Conservation (phyloP, 208 protist species). For the Trypanosoma cruzi region DNA sequence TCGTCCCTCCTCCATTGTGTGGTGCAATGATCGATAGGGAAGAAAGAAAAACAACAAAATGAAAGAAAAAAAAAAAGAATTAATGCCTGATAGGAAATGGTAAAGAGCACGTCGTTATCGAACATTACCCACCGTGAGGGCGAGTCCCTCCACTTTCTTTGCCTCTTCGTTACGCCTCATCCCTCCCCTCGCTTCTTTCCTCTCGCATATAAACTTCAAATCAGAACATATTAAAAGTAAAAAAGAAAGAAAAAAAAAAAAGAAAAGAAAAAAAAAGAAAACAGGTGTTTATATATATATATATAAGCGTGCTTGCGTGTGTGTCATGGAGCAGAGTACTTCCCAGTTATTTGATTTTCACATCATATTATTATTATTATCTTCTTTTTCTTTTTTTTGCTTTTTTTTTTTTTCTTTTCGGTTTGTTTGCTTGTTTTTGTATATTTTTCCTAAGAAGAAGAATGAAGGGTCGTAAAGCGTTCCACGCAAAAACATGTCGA, state of each 20-base stretch:
- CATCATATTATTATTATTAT: too few species aligned
- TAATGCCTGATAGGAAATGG: background rate
- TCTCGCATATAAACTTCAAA: background rate
- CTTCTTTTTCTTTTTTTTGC: background rate
- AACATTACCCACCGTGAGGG: background rate
- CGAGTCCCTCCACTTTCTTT: too few species aligned
- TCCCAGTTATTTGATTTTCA: too few species aligned
- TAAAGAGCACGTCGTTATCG: background rate
- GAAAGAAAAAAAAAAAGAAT: background rate
- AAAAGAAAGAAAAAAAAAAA: slow-evolving; percentile 14
- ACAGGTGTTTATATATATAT: background rate
- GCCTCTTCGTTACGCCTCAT: background rate
- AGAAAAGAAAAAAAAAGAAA: slow-evolving; percentile 29
- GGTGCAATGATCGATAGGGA: background rate
- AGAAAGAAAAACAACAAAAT: background rate
- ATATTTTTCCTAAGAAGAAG: too few species aligned
- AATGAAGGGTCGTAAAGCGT: too few species aligned
- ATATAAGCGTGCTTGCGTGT: background rate
- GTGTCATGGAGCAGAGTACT: slow-evolving; percentile 13
- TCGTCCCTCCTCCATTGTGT: background rate
- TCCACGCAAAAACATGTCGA: too few species aligned
- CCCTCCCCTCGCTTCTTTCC: background rate
- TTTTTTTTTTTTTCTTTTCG: background rate
- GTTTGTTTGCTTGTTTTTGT: too few species aligned
- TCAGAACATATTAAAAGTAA: background rate